A percentile compares a stretch with the other conserved stretches of the same genome.
Conservation (phyloP, 148 eudicot species). For the Silene conica region DNA sequence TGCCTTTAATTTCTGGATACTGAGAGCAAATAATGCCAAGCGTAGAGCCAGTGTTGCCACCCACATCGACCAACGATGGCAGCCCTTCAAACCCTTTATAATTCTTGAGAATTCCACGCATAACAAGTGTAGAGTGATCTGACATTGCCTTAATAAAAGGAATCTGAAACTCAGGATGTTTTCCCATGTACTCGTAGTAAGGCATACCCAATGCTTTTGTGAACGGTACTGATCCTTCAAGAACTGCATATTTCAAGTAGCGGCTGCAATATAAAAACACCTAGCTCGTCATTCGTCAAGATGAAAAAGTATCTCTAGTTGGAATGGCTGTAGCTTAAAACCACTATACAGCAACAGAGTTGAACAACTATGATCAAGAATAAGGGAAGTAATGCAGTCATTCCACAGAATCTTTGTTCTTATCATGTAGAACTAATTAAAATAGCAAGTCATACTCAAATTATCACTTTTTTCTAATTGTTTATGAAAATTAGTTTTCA, state of each 20-base stretch:
- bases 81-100: slow-evolving; percentile 64
- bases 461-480: too few species aligned
- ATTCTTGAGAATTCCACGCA: slow-evolving; percentile 56
- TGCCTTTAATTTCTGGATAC: slow-evolving; percentile 66
- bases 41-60: slow-evolving; percentile 71
- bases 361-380: too few species aligned
- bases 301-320: neutral
- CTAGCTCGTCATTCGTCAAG: neutral
- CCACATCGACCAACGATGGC: slow-evolving; percentile 57
- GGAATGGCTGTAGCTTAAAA: too few species aligned
- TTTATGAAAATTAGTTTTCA: too few species aligned
- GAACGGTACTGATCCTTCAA: slow-evolving; percentile 70
- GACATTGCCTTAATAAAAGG: slow-evolving; percentile 67
- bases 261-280: slow-evolving; percentile 35
- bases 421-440: too few species aligned
- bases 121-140: slow-evolving; percentile 57
- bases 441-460: too few species aligned
- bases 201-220: slow-evolving; percentile 75
- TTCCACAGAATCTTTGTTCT: too few species aligned
- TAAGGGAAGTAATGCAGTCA: too few species aligned
- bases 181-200: slow-evolving; percentile 65
- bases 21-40: slow-evolving; percentile 57
- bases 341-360: too few species aligned
- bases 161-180: slow-evolving; percentile 55
- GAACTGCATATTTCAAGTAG: slow-evolving; percentile 60